phyloP scores from a whole-genome alignment of 495 filamentous ascomycete species.

The Aspergillus nanangensis region DNA sequence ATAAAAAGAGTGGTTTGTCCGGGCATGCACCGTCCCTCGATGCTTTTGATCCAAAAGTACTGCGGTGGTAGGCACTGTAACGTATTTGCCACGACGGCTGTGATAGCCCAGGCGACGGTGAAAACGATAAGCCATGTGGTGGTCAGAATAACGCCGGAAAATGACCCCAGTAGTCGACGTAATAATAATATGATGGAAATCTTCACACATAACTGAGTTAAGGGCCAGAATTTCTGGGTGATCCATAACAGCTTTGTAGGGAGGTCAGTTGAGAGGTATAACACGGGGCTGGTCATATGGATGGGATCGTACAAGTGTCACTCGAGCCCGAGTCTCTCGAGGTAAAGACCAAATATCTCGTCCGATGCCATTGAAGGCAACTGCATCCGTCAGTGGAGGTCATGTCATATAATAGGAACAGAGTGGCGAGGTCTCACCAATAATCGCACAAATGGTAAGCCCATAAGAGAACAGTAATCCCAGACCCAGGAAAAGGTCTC shows the following conservation, averaged over 20 bases:
- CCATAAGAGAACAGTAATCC: slow-evolving; percentile 17
- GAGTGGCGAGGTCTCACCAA: slow-evolving; percentile 4
- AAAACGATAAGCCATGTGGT: slow-evolving; percentile 16
- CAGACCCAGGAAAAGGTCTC: slow-evolving; percentile 18
- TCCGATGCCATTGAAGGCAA: slow-evolving; percentile 6
- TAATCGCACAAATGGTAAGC: slow-evolving; percentile 11
- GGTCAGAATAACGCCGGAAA: slow-evolving; percentile 7
- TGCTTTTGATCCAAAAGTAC: slow-evolving; percentile 25
- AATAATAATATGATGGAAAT: slow-evolving; percentile 33
- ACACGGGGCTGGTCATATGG: neutral
- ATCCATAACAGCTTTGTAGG: slow-evolving; percentile 20
- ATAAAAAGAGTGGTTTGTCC: slow-evolving; percentile 15
- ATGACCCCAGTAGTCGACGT: slow-evolving; percentile 17
- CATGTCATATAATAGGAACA: too few species aligned
- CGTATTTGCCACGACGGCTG: slow-evolving; percentile 19
- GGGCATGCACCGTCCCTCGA: slow-evolving; percentile 24
- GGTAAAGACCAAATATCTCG: slow-evolving; percentile 1
- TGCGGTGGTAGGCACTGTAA: slow-evolving; percentile 30
- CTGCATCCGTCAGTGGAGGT: neutral
- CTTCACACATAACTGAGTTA: slow-evolving; percentile 28
- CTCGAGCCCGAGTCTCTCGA: neutral
- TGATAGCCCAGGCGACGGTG: slow-evolving; percentile 19
- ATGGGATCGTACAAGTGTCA: slow-evolving; percentile 8
- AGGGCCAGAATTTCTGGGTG: slow-evolving; percentile 20
- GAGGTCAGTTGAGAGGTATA: neutral